phyloP scores from a whole-genome alignment of 129 eudicot species.

The Flaveria ramosissima region DNA sequence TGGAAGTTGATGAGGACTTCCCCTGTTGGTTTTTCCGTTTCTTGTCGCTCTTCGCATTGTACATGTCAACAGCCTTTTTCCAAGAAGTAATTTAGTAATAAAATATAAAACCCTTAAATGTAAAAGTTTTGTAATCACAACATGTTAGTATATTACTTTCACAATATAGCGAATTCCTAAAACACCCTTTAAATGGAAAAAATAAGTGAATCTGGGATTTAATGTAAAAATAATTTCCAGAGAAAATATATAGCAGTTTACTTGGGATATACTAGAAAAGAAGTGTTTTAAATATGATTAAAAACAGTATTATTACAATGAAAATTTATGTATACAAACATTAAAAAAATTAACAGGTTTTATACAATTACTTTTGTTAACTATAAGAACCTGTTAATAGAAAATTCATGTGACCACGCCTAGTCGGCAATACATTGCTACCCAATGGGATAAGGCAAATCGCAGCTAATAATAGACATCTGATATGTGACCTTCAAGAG shows the following conservation, averaged over 20 bases:
- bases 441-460: too few species aligned
- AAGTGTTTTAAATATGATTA: neutral
- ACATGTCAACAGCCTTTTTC: conserved; percentile 83
- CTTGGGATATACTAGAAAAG: neutral
- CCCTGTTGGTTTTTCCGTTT: conserved; percentile 58
- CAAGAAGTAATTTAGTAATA: conserved; percentile 13
- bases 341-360: neutral
- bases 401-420: too few species aligned
- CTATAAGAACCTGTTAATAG: too few species aligned
- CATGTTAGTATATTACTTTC: neutral
- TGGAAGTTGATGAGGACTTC: conserved; percentile 47
- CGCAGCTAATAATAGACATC: too few species aligned
- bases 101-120: neutral
- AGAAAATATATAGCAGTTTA: neutral
- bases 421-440: too few species aligned
- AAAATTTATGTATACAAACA: neutral
- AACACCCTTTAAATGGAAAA: neutral
- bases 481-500: too few species aligned
- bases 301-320: neutral
- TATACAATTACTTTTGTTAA: neutral
- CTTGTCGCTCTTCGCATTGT: conserved; percentile 85
- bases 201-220: neutral
- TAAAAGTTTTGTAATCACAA: neutral
- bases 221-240: neutral
- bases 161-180: neutral